Conservation (phyloP, 805 yeast genomes). For the Yamadazyma insecticola region DNA sequence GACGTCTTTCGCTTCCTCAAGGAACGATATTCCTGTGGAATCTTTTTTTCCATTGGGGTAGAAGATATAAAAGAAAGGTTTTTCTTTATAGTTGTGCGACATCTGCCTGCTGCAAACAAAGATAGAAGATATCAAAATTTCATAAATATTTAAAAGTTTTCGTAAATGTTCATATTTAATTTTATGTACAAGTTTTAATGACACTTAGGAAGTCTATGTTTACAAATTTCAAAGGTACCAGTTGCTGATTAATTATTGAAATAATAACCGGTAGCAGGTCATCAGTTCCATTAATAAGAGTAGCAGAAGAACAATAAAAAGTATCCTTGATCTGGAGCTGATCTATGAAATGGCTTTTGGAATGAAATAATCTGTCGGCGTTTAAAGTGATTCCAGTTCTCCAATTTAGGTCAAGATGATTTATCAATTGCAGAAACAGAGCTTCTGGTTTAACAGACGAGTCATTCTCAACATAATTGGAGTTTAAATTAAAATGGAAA, state of each 20-base stretch:
- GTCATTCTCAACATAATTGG: conserved; percentile 1
- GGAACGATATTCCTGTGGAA: too few species aligned
- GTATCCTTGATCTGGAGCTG: not conserved
- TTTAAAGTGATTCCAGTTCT: conserved; percentile 1
- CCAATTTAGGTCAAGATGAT: conserved; percentile 2
- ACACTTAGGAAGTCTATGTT: too few species aligned
- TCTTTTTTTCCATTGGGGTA: too few species aligned
- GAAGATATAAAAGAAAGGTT: too few species aligned
- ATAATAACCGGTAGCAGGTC: conserved; percentile 7
- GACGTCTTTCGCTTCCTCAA: too few species aligned
- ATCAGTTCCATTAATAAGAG: conserved; percentile 1
- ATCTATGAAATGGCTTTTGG: not conserved
- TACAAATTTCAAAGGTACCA: too few species aligned
- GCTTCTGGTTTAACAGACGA: not conserved
- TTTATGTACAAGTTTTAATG: too few species aligned
- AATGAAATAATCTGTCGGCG: not conserved
- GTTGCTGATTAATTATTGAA: conserved; percentile 4
- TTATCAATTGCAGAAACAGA: not conserved
- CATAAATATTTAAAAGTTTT: too few species aligned
- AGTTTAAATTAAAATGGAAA: conserved; percentile 13
- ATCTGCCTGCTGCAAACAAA: too few species aligned
- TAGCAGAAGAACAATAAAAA: conserved; percentile 2
- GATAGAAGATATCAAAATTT: too few species aligned
- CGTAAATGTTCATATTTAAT: too few species aligned
- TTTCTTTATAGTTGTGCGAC: too few species aligned